These are phyloP conservation scores for Pythium inflatum DNA, from an alignment of 352 stramenopile species.

Conservation along the genomic window DNA sequence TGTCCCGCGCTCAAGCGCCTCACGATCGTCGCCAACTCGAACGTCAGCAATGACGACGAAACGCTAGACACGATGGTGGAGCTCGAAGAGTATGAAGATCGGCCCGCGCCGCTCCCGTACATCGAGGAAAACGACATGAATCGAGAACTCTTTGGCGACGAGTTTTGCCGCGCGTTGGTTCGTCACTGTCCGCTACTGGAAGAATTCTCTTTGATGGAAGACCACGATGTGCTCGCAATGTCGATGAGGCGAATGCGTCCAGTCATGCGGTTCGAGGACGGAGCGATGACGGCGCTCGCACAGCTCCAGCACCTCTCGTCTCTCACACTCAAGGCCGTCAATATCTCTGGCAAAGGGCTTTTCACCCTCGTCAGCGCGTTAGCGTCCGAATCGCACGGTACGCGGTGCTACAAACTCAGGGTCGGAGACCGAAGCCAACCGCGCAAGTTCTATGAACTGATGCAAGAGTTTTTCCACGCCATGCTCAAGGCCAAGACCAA, in stretches of 20 bases:
- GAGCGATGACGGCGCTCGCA: background rate
- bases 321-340: conserved; percentile 13
- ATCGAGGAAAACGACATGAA: conserved; percentile 11
- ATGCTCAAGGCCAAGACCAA: conserved; percentile 1
- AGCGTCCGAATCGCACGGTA: background rate
- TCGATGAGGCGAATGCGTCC: background rate
- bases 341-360: conserved; percentile 6
- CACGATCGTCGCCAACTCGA: conserved; percentile 1
- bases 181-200: conserved; percentile 12
- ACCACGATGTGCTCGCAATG: background rate
- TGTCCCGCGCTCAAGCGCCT: conserved; percentile 15
- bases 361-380: conserved; percentile 5
- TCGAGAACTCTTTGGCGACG: conserved; percentile 10
- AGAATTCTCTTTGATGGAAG: conserved; percentile 2
- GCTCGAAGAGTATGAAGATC: conserved; percentile 9
- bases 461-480: background rate
- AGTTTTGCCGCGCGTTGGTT: conserved; percentile 16
- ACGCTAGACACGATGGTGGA: background rate
- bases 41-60: conserved; percentile 1
- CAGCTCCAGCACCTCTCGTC: background rate
- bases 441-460: background rate
- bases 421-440: too few species aligned
- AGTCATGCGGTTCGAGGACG: conserved; percentile 15
- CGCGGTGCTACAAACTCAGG: background rate
- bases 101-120: conserved; percentile 1